Evolutionary conservation across 2,329 filamentous ascomycete genomes (phyloP), one percentile per base, ranked within the genome.

Genomic region (Dactylonectria macrodidyma): DNA sequence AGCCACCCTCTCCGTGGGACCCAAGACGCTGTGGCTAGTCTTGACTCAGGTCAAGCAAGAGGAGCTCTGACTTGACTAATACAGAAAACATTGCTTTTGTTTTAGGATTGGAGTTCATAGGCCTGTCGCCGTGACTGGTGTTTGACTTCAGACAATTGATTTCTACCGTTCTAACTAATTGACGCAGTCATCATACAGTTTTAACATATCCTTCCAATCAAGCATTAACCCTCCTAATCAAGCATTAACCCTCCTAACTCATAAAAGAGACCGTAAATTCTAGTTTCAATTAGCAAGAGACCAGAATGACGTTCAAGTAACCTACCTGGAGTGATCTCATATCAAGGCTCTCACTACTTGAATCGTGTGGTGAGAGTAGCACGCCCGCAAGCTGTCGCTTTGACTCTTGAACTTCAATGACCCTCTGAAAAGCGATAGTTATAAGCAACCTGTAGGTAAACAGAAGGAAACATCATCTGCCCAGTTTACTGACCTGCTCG

Each of bases 11-110:
- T 74, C 77, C 24, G 46, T 81, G 30, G 73, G 67, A 11, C 63
- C 62, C 0, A 65, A 71, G 24, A 80, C 81, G 16, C 63, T 83
- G 48, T 84, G 82, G 82, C 52, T 84, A 59, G 79, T 82, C 9
- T 22, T 84, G 58, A 69, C 61, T 34, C 55, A 47, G 12, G 41
- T 52, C 9, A 2, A 38, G n/a, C 51, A 36, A 11, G 12, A 36
- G 33, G 41, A 19, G 19, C 19, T 19, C 19, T 19, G 19, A 19
- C 19, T 19, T 19, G 19, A 19, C 19, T 19, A 19, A 19, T 19
- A 19, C 19, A 19, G 19, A 19, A 19, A 19, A 19, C 19, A 19
- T 19, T 19, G 26, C 7, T 4, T 30, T 30, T 30, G 7, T 7
- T 30, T 2, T 7, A 7, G 7, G 26, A 7, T 7, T 30, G 4